A percentile compares a stretch with the other conserved stretches of the same genome.
phyloP scores from a whole-genome alignment of 164 flowering plant genomes.

The Stephania yunnanensis region DNA sequence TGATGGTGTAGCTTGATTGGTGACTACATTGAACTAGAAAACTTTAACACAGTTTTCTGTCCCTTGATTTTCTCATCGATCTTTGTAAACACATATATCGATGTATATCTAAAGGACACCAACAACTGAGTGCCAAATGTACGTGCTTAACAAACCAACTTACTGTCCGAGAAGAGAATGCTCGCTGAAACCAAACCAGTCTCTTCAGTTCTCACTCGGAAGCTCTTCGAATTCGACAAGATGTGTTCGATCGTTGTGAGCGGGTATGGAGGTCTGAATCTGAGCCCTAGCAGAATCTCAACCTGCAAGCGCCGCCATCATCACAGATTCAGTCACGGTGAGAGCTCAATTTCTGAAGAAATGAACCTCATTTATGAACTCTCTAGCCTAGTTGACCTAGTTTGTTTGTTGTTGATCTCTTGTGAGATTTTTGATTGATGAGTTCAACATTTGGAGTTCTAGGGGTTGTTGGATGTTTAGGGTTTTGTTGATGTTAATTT shows the following conservation, averaged over 20 bases:
- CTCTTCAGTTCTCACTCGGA: too few relatives aligned
- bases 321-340: not conserved
- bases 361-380: not conserved
- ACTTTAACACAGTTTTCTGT: too few relatives aligned
- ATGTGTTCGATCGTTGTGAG: conserved; percentile 3
- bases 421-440: not conserved
- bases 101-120: too few relatives aligned
- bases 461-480: not conserved
- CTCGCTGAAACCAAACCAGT: too few relatives aligned
- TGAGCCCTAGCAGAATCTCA: not conserved
- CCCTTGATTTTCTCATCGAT: too few relatives aligned
- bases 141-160: too few relatives aligned
- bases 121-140: too few relatives aligned
- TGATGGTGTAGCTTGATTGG: too few relatives aligned
- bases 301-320: conserved; percentile 1
- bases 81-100: too few relatives aligned
- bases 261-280: not conserved
- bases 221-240: not conserved
- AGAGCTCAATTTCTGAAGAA: not conserved
- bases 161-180: too few relatives aligned
- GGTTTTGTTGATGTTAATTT: not conserved
- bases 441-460: not conserved
- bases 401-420: not conserved
- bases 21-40: too few relatives aligned
- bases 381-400: not conserved